Percentiles rank a stretch among this genome's conserved stretches.
Conservation (phyloP, 1,284 basidiomycete species). For the Malassezia sp. region DNA sequence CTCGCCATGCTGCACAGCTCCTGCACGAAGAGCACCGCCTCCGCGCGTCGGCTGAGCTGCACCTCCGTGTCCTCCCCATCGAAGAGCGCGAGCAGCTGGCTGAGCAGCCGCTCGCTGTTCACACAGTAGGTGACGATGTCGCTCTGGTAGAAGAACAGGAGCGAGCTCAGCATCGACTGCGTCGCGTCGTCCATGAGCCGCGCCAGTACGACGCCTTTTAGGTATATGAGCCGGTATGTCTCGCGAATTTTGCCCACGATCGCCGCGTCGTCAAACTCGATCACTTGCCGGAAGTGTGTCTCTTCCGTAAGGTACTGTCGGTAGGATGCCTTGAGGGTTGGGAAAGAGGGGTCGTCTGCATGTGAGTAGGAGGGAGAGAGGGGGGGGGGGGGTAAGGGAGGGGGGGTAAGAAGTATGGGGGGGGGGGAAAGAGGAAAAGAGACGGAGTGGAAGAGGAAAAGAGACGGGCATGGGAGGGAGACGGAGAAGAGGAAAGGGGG, state of each 20-base stretch:
- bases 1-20: conserved; percentile 92
- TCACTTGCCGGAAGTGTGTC: conserved; percentile 56
- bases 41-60: conserved; percentile 19
- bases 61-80: conserved; percentile 8
- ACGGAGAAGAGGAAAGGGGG: too few species aligned
- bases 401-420: too few species aligned
- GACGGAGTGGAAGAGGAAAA: neutral
- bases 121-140: conserved; percentile 89
- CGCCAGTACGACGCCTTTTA: conserved; percentile 94
- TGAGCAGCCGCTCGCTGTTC: conserved; percentile 62
- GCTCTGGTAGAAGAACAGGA: conserved; percentile 97
- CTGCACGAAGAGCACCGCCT: conserved; percentile 61
- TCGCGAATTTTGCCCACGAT: conserved; percentile 64
- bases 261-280: conserved; percentile 36
- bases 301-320: conserved; percentile 76
- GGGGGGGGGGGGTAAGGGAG: too few species aligned
- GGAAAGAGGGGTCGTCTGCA: conserved; percentile 97
- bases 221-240: conserved; percentile 87
- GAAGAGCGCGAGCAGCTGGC: conserved; percentile 67
- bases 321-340: conserved; percentile 85
- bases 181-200: conserved; percentile 88
- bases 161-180: conserved; percentile 89
- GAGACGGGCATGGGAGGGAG: too few species aligned
- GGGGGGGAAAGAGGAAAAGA: conserved; percentile 7
- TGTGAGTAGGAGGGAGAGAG: too few species aligned